Evolutionary conservation across 1,139 yeast genomes (phyloP).

Genomic region (Blastobotrys aristatus): DNA sequence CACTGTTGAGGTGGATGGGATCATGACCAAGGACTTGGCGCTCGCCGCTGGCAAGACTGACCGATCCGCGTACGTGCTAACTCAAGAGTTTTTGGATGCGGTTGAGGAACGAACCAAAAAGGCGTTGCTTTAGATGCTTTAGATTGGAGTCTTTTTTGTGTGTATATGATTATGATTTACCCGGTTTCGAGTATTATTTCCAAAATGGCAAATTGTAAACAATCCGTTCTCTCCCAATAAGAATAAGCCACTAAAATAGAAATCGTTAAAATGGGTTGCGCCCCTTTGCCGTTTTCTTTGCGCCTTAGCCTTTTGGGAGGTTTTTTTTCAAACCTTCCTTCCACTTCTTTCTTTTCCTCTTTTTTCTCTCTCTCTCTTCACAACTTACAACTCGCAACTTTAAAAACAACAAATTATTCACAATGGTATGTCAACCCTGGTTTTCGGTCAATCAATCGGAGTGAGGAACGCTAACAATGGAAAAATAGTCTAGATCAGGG

Average conservation of each 20-base stretch:
- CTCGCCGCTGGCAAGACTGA: constrained; percentile 81
- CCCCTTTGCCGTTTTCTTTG: no score
- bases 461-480: no score
- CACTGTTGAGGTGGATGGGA: constrained; percentile 77
- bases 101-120: constrained; percentile 43
- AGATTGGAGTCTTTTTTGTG: no score
- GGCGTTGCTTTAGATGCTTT: constrained; percentile 2
- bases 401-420: neutral
- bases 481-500: constrained; percentile 12
- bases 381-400: neutral
- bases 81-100: constrained; percentile 85
- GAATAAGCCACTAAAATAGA: no score
- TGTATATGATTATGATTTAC: no score
- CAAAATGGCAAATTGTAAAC: no score
- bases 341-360: neutral
- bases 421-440: neutral
- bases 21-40: constrained; percentile 95
- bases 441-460: no score
- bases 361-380: neutral
- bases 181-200: no score
- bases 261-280: no score
- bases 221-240: no score
- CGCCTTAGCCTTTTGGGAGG: neutral
- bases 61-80: constrained; percentile 64
- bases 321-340: neutral